These are phyloP conservation scores for Paramecium primaurelia DNA, from an alignment of 73 alveolate species.

Conservation along the genomic window DNA sequence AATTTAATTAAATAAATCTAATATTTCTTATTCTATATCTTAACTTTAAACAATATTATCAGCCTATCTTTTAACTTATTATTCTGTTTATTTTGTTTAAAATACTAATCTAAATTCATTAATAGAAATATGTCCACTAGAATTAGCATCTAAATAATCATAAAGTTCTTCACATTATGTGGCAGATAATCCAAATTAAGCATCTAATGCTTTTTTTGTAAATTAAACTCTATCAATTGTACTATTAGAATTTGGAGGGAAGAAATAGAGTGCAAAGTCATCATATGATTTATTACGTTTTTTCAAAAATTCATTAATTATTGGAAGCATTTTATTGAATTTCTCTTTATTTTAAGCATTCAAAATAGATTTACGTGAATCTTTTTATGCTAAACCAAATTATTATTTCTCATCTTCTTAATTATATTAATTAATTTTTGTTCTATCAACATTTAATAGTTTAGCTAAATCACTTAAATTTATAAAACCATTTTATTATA, in stretches of 20 bases:
- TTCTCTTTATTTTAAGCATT: neutral
- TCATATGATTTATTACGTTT: neutral
- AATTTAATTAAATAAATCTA: constrained; percentile 25
- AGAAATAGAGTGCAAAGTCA: neutral
- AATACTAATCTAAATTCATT: constrained; percentile 54
- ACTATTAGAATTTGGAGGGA: neutral
- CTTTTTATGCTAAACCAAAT: neutral
- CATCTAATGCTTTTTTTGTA: neutral
- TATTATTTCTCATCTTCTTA: constrained; percentile 8
- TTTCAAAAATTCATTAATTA: constrained; percentile 2
- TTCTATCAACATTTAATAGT: neutral
- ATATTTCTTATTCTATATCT: constrained; percentile 43
- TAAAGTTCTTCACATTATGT: neutral
- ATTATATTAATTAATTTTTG: neutral
- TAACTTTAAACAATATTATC: constrained; percentile 24
- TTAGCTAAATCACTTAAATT: constrained; percentile 45
- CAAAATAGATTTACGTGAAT: neutral
- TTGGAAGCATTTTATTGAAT: neutral
- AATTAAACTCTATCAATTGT: neutral
- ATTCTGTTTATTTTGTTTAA: neutral
- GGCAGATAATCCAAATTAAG: neutral
- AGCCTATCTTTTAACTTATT: neutral
- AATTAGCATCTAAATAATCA: constrained; percentile 50
- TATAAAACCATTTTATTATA: neutral
- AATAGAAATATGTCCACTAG: constrained; percentile 24